Evolutionary conservation across 139 green algal species (phyloP).

Genomic region (Medakamo hakoo): DNA sequence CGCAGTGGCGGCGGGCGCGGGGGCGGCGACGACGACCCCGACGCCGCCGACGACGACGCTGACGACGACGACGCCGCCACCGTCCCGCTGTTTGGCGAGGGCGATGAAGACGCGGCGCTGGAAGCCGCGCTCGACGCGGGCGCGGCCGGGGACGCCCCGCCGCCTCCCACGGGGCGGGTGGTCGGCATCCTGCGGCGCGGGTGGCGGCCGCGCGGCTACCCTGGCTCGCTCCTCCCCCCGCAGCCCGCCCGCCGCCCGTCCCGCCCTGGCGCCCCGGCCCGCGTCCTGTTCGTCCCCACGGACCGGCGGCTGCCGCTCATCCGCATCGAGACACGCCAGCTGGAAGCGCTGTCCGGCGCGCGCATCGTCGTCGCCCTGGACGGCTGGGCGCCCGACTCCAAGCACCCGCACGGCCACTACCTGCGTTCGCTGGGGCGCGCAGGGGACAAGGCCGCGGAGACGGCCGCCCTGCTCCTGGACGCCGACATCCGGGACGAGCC

Average conservation of each 20-base stretch:
- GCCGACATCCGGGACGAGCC: slow-evolving; percentile 75
- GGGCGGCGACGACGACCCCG: slow-evolving; percentile 16
- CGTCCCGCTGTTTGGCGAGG: slow-evolving; percentile 23
- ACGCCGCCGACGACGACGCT: slow-evolving; percentile 10
- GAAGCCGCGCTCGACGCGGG: background rate
- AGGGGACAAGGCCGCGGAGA: slow-evolving; percentile 68
- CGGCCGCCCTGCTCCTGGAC: slow-evolving; percentile 66
- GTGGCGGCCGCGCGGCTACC: slow-evolving; percentile 65
- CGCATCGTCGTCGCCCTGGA: slow-evolving; percentile 70
- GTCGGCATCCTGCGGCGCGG: slow-evolving; percentile 62
- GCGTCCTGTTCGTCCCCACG: slow-evolving; percentile 59
- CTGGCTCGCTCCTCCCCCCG: slow-evolving; percentile 38
- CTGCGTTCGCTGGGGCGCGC: slow-evolving; percentile 64
- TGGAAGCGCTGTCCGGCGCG: slow-evolving; percentile 53
- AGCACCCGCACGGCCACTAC: slow-evolving; percentile 63
- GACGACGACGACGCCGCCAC: slow-evolving; percentile 11
- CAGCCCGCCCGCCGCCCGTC: background rate
- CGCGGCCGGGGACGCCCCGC: slow-evolving; percentile 3
- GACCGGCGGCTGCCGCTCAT: slow-evolving; percentile 64
- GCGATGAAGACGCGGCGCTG: slow-evolving; percentile 17
- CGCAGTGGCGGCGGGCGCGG: background rate
- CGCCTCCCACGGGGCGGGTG: slow-evolving; percentile 43
- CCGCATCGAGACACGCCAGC: slow-evolving; percentile 72
- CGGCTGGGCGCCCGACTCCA: slow-evolving; percentile 46
- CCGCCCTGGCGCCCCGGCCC: slow-evolving; percentile 1